These are phyloP conservation scores for Dichotomopilus funicola DNA, from an alignment of 2,329 filamentous ascomycete species.

Conservation along the genomic window DNA sequence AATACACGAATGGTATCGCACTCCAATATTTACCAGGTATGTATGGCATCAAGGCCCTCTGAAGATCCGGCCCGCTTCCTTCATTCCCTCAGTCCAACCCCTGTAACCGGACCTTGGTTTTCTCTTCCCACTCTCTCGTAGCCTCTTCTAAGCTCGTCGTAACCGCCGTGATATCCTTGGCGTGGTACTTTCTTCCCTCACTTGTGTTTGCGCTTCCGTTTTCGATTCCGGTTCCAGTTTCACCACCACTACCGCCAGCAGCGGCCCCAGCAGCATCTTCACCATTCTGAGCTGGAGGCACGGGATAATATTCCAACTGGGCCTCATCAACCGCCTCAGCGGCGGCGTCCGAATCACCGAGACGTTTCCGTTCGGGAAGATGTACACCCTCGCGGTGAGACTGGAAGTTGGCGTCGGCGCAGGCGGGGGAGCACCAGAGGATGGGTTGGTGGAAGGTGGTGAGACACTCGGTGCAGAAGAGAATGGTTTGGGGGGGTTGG, in stretches of 20 bases:
- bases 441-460: slow-evolving; percentile 24
- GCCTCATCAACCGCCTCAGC: not conserved
- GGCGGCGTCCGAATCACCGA: not conserved
- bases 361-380: slow-evolving; percentile 23
- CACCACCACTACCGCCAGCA: no score
- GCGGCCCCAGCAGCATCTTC: no score
- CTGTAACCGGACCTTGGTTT: slow-evolving; percentile 7
- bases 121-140: slow-evolving; percentile 20
- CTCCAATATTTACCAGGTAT: no score
- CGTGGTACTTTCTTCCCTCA: slow-evolving; percentile 17
- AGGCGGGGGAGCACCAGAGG: slow-evolving; percentile 29
- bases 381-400: slow-evolving; percentile 30
- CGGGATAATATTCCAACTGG: not conserved
- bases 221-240: no score
- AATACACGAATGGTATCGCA: no score
- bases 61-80: no score
- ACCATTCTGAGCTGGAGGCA: no score
- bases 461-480: slow-evolving; percentile 31
- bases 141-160: slow-evolving; percentile 17
- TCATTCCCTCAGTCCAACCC: not conserved
- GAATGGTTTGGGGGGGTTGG: slow-evolving; percentile 11
- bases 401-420: slow-evolving; percentile 28
- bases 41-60: no score
- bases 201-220: no score
- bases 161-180: slow-evolving; percentile 19